Evolutionary conservation across 2,329 filamentous ascomycete genomes (phyloP).

Genomic region (Metarhizium brunneum): DNA sequence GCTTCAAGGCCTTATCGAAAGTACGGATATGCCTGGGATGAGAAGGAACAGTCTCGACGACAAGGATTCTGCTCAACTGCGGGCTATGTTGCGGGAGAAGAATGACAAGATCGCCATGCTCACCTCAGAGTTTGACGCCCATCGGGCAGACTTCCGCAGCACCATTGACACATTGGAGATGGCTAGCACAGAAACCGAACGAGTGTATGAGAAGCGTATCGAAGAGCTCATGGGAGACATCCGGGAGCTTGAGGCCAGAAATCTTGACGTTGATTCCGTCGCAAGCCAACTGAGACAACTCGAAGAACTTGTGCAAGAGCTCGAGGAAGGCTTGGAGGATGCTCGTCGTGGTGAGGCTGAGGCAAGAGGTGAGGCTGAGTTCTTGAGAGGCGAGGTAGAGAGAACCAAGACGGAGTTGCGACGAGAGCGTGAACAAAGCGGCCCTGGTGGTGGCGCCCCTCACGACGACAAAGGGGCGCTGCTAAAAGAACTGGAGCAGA

Average conservation of each 20-base stretch:
- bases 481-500: conserved; percentile 77
- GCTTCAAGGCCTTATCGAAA: conserved; percentile 59
- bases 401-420: conserved; percentile 79
- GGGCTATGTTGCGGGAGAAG: conserved; percentile 81
- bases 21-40: conserved; percentile 32
- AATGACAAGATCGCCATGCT: conserved; percentile 93
- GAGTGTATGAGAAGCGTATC: conserved; percentile 91
- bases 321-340: conserved; percentile 94
- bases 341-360: conserved; percentile 90
- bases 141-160: conserved; percentile 90
- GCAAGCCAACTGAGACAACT: conserved; percentile 88
- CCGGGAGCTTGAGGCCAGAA: conserved; percentile 70
- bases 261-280: conserved; percentile 84
- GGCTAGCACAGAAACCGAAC: conserved; percentile 88
- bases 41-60: conserved; percentile 48
- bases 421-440: conserved; percentile 74
- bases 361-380: conserved; percentile 91
- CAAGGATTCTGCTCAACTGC: conserved; percentile 66
- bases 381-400: conserved; percentile 89
- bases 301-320: conserved; percentile 90
- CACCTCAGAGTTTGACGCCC: conserved; percentile 88
- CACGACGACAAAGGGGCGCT: conserved; percentile 35
- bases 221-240: conserved; percentile 78
- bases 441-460: conserved; percentile 22
- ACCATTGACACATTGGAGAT: conserved; percentile 95